phyloP scores from a whole-genome alignment of 306 rosid genomes.

The Vachellia pachyceras region DNA sequence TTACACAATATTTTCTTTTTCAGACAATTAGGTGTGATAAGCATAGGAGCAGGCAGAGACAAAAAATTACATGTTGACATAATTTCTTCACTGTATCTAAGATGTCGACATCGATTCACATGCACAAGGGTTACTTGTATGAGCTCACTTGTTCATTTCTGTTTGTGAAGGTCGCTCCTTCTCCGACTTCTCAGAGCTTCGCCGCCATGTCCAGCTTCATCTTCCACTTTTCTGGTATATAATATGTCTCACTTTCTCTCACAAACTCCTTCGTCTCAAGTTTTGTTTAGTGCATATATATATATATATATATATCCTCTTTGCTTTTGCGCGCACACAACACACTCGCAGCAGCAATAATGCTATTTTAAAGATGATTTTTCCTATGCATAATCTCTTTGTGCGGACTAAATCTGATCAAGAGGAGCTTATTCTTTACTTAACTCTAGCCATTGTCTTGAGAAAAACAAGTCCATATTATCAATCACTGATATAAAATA shows the following conservation, averaged over 20 bases:
- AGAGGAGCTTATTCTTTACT: not conserved
- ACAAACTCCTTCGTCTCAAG: not conserved
- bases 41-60: not conserved
- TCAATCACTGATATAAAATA: too few relatives aligned
- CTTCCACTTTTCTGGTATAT: not conserved
- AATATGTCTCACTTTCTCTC: not conserved
- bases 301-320: not conserved
- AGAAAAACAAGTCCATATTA: not conserved
- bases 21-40: not conserved
- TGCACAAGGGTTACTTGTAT: not conserved
- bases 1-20: not conserved
- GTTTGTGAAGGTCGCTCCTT: not conserved
- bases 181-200: not conserved
- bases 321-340: not conserved
- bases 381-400: not conserved
- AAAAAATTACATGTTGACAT: conserved; percentile 63
- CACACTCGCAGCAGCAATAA: too few relatives aligned
- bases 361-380: too few relatives aligned
- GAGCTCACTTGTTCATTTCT: not conserved
- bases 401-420: not conserved
- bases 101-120: conserved; percentile 55
- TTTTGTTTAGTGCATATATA: not conserved
- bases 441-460: not conserved
- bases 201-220: not conserved
- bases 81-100: conserved; percentile 19